Percentiles rank a stretch among this genome's conserved stretches.
Evolutionary conservation across 768 basidiomycete species (phyloP).

Genomic region (Collybiopsis confluens): DNA sequence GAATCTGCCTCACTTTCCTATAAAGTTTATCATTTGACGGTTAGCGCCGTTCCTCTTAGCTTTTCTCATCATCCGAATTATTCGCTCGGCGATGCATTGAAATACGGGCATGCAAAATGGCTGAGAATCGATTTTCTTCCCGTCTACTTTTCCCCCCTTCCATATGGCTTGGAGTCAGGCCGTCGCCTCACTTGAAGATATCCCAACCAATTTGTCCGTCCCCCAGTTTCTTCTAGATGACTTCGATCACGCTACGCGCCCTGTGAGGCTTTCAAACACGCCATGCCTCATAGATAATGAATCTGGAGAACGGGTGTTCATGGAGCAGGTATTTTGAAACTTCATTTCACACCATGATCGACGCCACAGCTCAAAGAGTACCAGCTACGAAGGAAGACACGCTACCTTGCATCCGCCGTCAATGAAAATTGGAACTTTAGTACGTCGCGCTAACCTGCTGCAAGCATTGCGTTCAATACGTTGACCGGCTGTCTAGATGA

Average conservation of each 20-base stretch:
- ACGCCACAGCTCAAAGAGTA: not conserved
- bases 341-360: not conserved
- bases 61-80: slow-evolving; percentile 6
- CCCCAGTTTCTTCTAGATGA: slow-evolving; percentile 39
- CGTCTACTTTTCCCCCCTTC: not conserved
- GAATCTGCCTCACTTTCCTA: not conserved
- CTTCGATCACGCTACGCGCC: slow-evolving; percentile 26
- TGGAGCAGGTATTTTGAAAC: slow-evolving; percentile 32
- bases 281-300: slow-evolving; percentile 41
- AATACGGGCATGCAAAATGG: not conserved
- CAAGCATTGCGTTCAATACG: not conserved
- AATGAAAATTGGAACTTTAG: slow-evolving; percentile 24
- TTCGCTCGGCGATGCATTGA: slow-evolving; percentile 2
- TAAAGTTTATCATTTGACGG: slow-evolving; percentile 8
- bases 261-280: slow-evolving; percentile 21
- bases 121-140: not conserved
- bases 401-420: slow-evolving; percentile 29
- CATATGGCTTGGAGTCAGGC: slow-evolving; percentile 5
- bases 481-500: slow-evolving; percentile 20
- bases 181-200: not conserved
- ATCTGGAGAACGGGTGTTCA: slow-evolving; percentile 26
- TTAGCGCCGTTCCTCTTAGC: not conserved
- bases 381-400: slow-evolving; percentile 31
- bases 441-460: slow-evolving; percentile 11
- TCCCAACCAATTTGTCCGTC: slow-evolving; percentile 25